Base-by-base conservation (phyloP, 2,329 filamentous ascomycete species). In the Rutstroemia sp. region DNA sequence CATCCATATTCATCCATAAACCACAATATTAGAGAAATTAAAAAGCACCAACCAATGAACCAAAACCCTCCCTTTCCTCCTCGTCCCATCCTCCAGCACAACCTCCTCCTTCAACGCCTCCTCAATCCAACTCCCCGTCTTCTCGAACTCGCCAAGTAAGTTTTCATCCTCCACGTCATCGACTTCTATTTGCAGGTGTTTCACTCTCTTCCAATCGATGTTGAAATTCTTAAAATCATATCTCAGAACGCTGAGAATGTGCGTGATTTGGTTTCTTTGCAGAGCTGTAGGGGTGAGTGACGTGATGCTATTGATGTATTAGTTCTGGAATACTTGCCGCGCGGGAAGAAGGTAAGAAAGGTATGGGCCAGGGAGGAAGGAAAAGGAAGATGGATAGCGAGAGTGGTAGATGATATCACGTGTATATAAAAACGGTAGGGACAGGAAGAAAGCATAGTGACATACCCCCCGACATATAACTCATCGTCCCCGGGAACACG, bases 161-260 rank as follows among this genome's bases (percentile, higher is more conserved):
- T 99, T 89, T 64, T 92, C 86, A 67, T 96, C 90, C 19, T 92
- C 89, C 51, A 92, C 82, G 74, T 99, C 94, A 71, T 97, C 89
- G 45, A 96, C 83, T 62, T 95, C 87, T 61, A 97, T 87, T 59
- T 84, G 79, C 64, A 89, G 78, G 70, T 95, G 90, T 61, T 84
- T 74, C 69, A 84, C 90, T 44, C 78, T 76, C 61, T 80, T 77
- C 67, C 76, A 78, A 60, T 52, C 41, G n/a, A 51, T 52, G 25
- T 56, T 52, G 82, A 84, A 42, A 78, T 76, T 58, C 75, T 73
- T 63, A 78, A 72, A 64, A 80, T 80, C 78, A 63, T 86, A 78
- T 48, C 82, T 81, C 58, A 92, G 72, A 42, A 94, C 88, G 4
- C 92, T 95, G n/a, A 97, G 77, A 30, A 97, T 81, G 72, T 96